phyloP scores from a whole-genome alignment of 2,329 filamentous ascomycete species.

The Proliferodiscus dingleyae region DNA sequence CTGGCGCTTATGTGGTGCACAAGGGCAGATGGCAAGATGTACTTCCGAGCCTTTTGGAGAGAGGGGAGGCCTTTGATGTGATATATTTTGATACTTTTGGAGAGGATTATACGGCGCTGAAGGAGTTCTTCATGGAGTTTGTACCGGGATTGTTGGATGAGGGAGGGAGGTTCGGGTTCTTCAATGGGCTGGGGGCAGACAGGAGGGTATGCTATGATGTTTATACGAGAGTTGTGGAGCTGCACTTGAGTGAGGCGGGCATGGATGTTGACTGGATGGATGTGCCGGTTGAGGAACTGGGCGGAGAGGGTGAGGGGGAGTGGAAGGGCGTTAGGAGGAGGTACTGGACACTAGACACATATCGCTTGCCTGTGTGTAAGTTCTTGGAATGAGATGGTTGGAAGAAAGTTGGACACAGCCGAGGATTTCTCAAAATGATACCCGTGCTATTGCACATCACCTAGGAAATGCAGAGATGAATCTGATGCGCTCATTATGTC shows the following conservation, averaged over 20 bases:
- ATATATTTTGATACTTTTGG: constrained; percentile 99
- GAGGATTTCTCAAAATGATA: not conserved
- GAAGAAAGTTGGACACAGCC: not conserved
- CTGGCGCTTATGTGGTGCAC: constrained; percentile 63
- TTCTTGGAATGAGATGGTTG: constrained; percentile 46
- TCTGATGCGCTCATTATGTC: no score
- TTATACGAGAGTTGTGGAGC: constrained; percentile 85
- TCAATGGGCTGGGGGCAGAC: constrained; percentile 90
- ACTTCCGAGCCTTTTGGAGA: constrained; percentile 60
- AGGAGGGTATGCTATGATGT: constrained; percentile 93
- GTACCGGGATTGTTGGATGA: constrained; percentile 73
- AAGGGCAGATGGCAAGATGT: constrained; percentile 78
- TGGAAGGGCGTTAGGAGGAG: constrained; percentile 85
- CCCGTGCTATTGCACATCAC: not conserved
- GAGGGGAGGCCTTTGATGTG: constrained; percentile 71
- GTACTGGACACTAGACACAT: constrained; percentile 84
- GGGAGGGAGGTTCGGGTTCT: constrained; percentile 75
- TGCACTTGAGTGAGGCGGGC: constrained; percentile 84
- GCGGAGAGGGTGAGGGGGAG: constrained; percentile 63
- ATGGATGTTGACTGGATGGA: constrained; percentile 85
- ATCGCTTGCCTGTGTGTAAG: constrained; percentile 68
- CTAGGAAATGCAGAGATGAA: no score
- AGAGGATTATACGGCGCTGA: constrained; percentile 83
- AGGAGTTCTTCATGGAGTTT: constrained; percentile 81
- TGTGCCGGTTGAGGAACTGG: constrained; percentile 60